Evolutionary conservation across 2,329 filamentous ascomycete species (phyloP).

Genomic region (Ophiostoma triangulosporum): DNA sequence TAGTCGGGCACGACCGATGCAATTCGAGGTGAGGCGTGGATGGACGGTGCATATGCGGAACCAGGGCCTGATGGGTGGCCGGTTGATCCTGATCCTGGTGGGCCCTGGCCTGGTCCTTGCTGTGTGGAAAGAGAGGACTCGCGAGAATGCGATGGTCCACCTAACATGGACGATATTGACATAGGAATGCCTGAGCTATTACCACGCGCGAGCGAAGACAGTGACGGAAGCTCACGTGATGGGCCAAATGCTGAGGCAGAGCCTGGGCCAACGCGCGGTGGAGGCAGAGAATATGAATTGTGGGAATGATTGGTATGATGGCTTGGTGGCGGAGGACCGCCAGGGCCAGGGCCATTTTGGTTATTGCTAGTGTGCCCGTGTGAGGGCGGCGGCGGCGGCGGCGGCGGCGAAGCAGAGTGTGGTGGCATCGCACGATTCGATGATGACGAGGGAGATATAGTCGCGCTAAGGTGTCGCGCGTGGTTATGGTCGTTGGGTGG

Average conservation of each 20-base stretch:
- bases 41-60: slow-evolving; percentile 31
- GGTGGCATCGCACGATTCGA: slow-evolving; percentile 33
- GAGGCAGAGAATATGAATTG: slow-evolving; percentile 31
- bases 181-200: slow-evolving; percentile 39
- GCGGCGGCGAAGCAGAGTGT: slow-evolving; percentile 14
- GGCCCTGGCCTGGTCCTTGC: slow-evolving; percentile 21
- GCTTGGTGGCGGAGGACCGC: slow-evolving; percentile 8
- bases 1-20: slow-evolving; percentile 45
- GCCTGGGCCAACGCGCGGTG: slow-evolving; percentile 29
- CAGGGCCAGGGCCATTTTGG: slow-evolving; percentile 12
- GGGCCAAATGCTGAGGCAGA: slow-evolving; percentile 30
- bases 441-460: slow-evolving; percentile 17
- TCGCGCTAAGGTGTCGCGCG: slow-evolving; percentile 31
- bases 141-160: slow-evolving; percentile 29
- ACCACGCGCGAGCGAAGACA: slow-evolving; percentile 35
- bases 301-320: slow-evolving; percentile 16
- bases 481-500: slow-evolving; percentile 17
- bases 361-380: not conserved
- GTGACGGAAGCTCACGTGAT: slow-evolving; percentile 39
- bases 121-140: slow-evolving; percentile 23
- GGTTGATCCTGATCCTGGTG: slow-evolving; percentile 8
- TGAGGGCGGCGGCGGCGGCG: not conserved
- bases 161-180: slow-evolving; percentile 49
- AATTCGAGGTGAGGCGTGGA: slow-evolving; percentile 44
- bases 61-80: slow-evolving; percentile 23